phyloP scores from a whole-genome alignment of 768 basidiomycete species.

The Lyophyllum atratum region DNA sequence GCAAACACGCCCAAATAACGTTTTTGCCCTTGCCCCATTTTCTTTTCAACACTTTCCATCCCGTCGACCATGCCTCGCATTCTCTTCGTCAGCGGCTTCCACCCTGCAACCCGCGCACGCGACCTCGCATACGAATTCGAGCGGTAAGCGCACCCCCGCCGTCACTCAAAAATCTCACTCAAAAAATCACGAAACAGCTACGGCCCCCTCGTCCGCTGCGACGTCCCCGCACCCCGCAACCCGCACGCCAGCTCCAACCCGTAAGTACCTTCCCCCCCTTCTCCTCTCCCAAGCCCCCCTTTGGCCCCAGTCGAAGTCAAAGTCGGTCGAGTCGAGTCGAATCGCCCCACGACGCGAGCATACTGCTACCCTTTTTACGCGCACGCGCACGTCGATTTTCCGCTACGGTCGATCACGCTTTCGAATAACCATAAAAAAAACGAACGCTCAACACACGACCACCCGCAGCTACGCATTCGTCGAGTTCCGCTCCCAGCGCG shows the following conservation, averaged over 20 bases:
- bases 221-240: constrained; percentile 86
- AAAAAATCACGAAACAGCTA: constrained; percentile 49
- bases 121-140: constrained; percentile 89
- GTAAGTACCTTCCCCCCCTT: constrained; percentile 59
- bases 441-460: constrained; percentile 60
- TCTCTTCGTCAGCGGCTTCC: constrained; percentile 85
- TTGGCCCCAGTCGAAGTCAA: constrained; percentile 21
- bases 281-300: constrained; percentile 23
- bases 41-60: constrained; percentile 26
- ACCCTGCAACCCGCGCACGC: constrained; percentile 77
- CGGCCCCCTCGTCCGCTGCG: constrained; percentile 84
- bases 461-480: constrained; percentile 82
- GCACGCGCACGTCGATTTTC: no score
- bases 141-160: constrained; percentile 45
- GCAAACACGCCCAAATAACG: constrained; percentile 28
- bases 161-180: not conserved
- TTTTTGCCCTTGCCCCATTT: constrained; percentile 13
- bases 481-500: constrained; percentile 76
- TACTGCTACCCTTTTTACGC: no score
- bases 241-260: constrained; percentile 73
- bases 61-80: constrained; percentile 70
- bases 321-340: constrained; percentile 30
- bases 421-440: constrained; percentile 36
- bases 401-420: constrained; percentile 25
- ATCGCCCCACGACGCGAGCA: constrained; percentile 4